Evolutionary conservation across 805 yeast species (phyloP).

Genomic region (Soucietia sequanensis): DNA sequence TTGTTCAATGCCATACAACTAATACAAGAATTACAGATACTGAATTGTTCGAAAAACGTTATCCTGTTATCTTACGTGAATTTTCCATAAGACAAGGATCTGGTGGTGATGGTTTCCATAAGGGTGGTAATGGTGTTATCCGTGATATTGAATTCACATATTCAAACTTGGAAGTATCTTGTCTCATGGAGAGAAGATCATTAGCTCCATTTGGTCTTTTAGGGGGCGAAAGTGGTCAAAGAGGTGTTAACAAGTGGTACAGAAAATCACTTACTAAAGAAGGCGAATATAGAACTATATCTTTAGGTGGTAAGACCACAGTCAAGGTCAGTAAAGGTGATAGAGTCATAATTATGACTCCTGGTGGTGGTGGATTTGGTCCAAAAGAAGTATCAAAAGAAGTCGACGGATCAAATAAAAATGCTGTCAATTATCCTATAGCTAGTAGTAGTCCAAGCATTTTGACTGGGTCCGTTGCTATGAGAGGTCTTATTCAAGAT

Average conservation of each 20-base stretch:
- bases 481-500: slow-evolving; percentile 32
- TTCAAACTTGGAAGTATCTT: slow-evolving; percentile 58
- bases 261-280: slow-evolving; percentile 14
- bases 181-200: slow-evolving; percentile 82
- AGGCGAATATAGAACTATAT: slow-evolving; percentile 18
- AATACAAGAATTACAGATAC: slow-evolving; percentile 91
- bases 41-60: slow-evolving; percentile 83
- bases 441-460: slow-evolving; percentile 20
- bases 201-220: slow-evolving; percentile 81
- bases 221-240: slow-evolving; percentile 75
- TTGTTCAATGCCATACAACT: slow-evolving; percentile 94
- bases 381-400: not conserved
- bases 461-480: slow-evolving; percentile 37
- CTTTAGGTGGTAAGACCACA: slow-evolving; percentile 34
- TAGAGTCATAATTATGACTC: slow-evolving; percentile 37
- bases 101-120: slow-evolving; percentile 74
- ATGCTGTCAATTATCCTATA: slow-evolving; percentile 19
- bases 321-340: slow-evolving; percentile 38
- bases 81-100: slow-evolving; percentile 69
- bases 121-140: slow-evolving; percentile 84
- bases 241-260: slow-evolving; percentile 54
- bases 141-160: slow-evolving; percentile 76
- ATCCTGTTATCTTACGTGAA: slow-evolving; percentile 76
- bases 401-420: slow-evolving; percentile 1
- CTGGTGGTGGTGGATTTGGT: slow-evolving; percentile 49